These are phyloP conservation scores for Termitomyces bulborhizus DNA, from an alignment of 768 basidiomycete genomes.

Conservation along the genomic window DNA sequence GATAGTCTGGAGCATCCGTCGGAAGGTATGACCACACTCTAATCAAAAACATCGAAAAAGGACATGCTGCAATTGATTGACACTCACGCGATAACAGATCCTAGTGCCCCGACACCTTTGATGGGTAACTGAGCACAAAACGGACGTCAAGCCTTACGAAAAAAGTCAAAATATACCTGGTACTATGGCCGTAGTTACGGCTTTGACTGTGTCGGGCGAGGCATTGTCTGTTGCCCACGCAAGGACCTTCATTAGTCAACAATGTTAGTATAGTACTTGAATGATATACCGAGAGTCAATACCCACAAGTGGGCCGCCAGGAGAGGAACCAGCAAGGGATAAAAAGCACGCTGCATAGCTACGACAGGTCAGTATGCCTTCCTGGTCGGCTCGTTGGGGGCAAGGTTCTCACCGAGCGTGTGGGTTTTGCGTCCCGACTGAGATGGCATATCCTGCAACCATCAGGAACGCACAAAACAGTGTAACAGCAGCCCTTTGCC, in stretches of 20 bases:
- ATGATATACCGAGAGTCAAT: neutral
- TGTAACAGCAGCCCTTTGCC: slow-evolving; percentile 28
- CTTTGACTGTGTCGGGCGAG: slow-evolving; percentile 42
- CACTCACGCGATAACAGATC: slow-evolving; percentile 38
- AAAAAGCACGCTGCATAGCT: slow-evolving; percentile 46
- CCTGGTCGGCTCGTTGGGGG: no score
- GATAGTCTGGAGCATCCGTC: slow-evolving; percentile 38
- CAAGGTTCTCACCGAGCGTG: slow-evolving; percentile 24
- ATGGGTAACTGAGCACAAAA: neutral
- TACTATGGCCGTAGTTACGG: slow-evolving; percentile 37
- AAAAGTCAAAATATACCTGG: slow-evolving; percentile 21
- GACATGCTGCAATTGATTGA: neutral
- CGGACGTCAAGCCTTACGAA: neutral
- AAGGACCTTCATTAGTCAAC: slow-evolving; percentile 21
- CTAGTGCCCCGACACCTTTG: slow-evolving; percentile 35
- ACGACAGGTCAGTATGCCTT: slow-evolving; percentile 4
- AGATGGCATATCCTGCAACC: slow-evolving; percentile 38
- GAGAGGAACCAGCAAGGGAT: slow-evolving; percentile 30
- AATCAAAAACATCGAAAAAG: neutral
- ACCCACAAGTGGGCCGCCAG: slow-evolving; percentile 26
- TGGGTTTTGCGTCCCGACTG: slow-evolving; percentile 32
- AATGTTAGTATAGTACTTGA: neutral
- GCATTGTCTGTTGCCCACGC: slow-evolving; percentile 46
- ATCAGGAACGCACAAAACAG: slow-evolving; percentile 28
- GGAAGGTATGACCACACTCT: slow-evolving; percentile 46